phyloP scores from a whole-genome alignment of 192 early-diverging fungal genomes.

The Diversispora epigaea region DNA sequence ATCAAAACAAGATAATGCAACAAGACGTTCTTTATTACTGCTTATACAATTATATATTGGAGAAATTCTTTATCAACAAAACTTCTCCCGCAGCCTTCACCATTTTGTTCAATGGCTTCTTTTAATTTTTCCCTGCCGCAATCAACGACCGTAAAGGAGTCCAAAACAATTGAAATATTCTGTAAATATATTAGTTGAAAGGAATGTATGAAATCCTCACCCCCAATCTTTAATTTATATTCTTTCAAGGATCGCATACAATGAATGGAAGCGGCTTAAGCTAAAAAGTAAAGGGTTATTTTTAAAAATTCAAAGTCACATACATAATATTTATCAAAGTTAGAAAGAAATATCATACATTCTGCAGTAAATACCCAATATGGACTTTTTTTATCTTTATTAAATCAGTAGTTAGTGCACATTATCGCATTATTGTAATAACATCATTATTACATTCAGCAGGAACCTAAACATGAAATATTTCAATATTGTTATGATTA shows the following conservation, averaged over 20 bases:
- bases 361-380: background rate
- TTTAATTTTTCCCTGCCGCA: slow-evolving; percentile 50
- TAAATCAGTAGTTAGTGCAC: background rate
- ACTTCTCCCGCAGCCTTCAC: slow-evolving; percentile 51
- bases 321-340: too few species aligned
- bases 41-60: slow-evolving; percentile 42
- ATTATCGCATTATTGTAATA: slow-evolving; percentile 2
- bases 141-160: slow-evolving; percentile 58
- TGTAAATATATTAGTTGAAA: too few species aligned
- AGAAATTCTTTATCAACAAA: slow-evolving; percentile 52
- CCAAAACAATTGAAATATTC: too few species aligned
- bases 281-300: background rate
- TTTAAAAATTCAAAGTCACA: background rate
- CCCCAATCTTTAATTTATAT: background rate
- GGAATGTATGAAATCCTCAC: too few species aligned
- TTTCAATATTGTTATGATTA: background rate
- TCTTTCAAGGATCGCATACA: slow-evolving; percentile 12
- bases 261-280: slow-evolving; percentile 31
- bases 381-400: background rate
- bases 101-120: slow-evolving; percentile 55
- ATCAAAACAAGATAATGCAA: too few species aligned
- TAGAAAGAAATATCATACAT: background rate
- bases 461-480: background rate
- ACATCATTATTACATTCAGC: background rate
- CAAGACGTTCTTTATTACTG: slow-evolving; percentile 38